Evolutionary conservation across 352 stramenopile species (phyloP).

Genomic region (Pythium monospermum): DNA sequence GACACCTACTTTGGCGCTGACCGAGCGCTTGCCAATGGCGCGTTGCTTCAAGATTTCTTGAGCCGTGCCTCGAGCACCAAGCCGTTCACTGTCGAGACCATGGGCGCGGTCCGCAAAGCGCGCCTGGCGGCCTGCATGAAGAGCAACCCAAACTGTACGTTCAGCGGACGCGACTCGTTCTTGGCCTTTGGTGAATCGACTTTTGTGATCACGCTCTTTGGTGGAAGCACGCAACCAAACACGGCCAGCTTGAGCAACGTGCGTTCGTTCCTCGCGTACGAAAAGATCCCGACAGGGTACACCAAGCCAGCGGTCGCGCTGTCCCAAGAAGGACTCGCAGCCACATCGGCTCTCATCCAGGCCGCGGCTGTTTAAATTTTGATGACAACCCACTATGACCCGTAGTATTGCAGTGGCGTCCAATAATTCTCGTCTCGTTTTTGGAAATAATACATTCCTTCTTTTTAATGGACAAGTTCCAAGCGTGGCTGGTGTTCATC

Average conservation of each 20-base stretch:
- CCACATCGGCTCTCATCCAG: slow-evolving; percentile 15
- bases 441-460: no score
- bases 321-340: neutral
- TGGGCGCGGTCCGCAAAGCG: slow-evolving; percentile 16
- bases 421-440: no score
- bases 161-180: slow-evolving; percentile 5
- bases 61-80: slow-evolving; percentile 5
- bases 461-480: no score
- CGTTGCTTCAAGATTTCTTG: slow-evolving; percentile 29
- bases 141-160: slow-evolving; percentile 6
- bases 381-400: no score
- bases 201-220: slow-evolving; percentile 23
- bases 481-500: no score
- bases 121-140: slow-evolving; percentile 5
- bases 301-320: slow-evolving; percentile 11
- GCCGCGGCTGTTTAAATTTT: neutral
- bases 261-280: slow-evolving; percentile 23
- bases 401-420: no score
- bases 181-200: slow-evolving; percentile 28
- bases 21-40: slow-evolving; percentile 21
- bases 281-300: slow-evolving; percentile 27
- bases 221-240: slow-evolving; percentile 10
- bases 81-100: slow-evolving; percentile 6
- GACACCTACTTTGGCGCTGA: slow-evolving; percentile 33
- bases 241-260: slow-evolving; percentile 10